phyloP scores from a whole-genome alignment of 2,329 filamentous ascomycete species.

The Stagonosporopsis cucurbitacearum region DNA sequence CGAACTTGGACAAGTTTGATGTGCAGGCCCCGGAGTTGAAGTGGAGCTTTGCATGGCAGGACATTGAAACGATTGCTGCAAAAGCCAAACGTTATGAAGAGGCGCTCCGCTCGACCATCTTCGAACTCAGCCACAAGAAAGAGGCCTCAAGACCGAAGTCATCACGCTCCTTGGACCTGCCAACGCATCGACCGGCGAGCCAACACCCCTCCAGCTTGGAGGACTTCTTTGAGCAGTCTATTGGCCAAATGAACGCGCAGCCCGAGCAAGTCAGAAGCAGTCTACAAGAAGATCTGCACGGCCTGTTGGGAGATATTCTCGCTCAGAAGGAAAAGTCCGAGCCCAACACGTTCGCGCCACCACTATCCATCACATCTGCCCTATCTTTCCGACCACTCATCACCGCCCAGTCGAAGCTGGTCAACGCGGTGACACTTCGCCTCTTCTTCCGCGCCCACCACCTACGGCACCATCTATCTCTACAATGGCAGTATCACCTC shows the following conservation, averaged over 20 bases:
- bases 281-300: conserved; percentile 39
- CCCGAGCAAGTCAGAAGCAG: conserved; percentile 21
- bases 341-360: conserved; percentile 53
- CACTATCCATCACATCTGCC: conserved; percentile 64
- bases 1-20: conserved; percentile 58
- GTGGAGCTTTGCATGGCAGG: conserved; percentile 76
- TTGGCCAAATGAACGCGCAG: conserved; percentile 32
- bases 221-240: conserved; percentile 39
- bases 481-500: conserved; percentile 83
- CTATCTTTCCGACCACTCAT: conserved; percentile 80
- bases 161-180: background rate
- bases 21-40: conserved; percentile 64
- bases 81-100: conserved; percentile 63
- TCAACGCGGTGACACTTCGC: conserved; percentile 78
- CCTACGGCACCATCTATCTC: conserved; percentile 71
- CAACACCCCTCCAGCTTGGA: conserved; percentile 7
- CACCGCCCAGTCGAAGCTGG: conserved; percentile 73
- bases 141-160: background rate
- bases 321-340: background rate
- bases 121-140: conserved; percentile 30
- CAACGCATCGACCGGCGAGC: background rate
- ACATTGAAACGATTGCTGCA: conserved; percentile 68
- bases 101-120: conserved; percentile 42
- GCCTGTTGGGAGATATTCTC: conserved; percentile 32
- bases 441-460: conserved; percentile 78